Base-by-base conservation (phyloP, 2,329 filamentous ascomycete genomes). In the Penicillium sclerotiorum region DNA sequence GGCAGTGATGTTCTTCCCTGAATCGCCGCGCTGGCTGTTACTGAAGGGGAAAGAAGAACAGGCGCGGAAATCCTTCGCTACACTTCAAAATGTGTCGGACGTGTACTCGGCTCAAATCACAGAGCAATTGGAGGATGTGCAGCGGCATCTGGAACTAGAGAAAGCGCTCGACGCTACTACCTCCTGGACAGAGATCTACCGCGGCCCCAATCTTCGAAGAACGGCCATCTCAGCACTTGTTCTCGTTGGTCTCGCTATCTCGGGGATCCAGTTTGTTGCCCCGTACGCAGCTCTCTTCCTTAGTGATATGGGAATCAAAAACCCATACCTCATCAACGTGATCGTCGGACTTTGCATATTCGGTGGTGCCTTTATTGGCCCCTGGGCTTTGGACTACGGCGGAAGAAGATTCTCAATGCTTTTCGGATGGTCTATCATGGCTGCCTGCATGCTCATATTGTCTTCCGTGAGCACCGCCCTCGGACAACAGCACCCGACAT, bases 21-120 rank as follows among this genome's bases (percentile, higher is more conserved):
- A 64, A 30, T 64, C 62, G 7, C 62, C 62, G 2, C 61, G 62
- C 5, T 64, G 62, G 62, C 49, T 64, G 6, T 37, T 64, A 48
- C 56, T 23, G 43, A 51, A 5, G 20, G 45, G 12, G 35, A 46
- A 20, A 43, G 57, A 61, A 44, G 56, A 61, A 2, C 56, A 62
- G 21, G 61, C 61, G 8, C 53, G 59, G 23, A 30, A 30, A 13
- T 58, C 61, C 1, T 63, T 64, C 20, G 47, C 54, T 27, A 47
- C 41, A 2, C 42, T 64, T 2, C 62, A 60, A 22, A 39, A 50
- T 13, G 28, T 13, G 15, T 49, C 55, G 13, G 49, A 53, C 9
- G 55, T 57, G 3, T 30, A 56, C 27, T 63, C 61, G 1, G 38
- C 47, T 2, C 57, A 45, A 3, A 58, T 67, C 25, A 56, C 52